phyloP scores from a whole-genome alignment of 306 rosid species.

The Quercus bicolor region DNA sequence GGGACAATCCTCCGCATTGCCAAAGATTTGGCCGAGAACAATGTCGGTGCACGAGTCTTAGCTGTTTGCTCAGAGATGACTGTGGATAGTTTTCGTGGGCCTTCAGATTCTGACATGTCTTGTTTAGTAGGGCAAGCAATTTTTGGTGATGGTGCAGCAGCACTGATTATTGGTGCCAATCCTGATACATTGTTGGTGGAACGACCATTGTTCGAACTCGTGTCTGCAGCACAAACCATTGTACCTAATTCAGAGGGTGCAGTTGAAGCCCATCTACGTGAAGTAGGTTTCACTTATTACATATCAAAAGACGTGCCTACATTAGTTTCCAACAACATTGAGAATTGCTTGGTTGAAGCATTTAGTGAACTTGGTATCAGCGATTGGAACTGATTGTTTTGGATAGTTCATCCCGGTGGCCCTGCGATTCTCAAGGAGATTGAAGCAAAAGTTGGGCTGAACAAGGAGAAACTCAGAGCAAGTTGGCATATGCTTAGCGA shows the following conservation, averaged over 20 bases:
- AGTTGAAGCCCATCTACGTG: neutral
- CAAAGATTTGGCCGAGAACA: too few relatives aligned
- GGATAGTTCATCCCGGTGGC: slow-evolving; percentile 2
- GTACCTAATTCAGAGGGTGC: slow-evolving; percentile 21
- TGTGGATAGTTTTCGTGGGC: neutral
- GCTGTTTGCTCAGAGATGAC: neutral
- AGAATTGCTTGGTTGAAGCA: neutral
- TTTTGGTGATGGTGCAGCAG: slow-evolving; percentile 26
- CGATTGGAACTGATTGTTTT: slow-evolving; percentile 4
- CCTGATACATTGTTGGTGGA: too few relatives aligned
- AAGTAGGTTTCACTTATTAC: neutral
- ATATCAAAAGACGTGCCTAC: neutral
- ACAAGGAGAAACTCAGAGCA: neutral
- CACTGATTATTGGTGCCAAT: neutral
- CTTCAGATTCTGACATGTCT: slow-evolving; percentile 6
- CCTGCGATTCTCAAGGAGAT: neutral
- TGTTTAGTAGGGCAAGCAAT: slow-evolving; percentile 24
- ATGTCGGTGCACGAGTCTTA: neutral
- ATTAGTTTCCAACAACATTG: neutral
- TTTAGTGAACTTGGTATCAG: neutral
- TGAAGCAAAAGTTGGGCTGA: neutral
- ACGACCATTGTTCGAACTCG: neutral
- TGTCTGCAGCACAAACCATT: slow-evolving; percentile 17
- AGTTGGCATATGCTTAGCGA: neutral
- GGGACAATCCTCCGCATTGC: neutral